Evolutionary conservation across 306 rosid species (phyloP).

Genomic region (Erythrophleum fordii): DNA sequence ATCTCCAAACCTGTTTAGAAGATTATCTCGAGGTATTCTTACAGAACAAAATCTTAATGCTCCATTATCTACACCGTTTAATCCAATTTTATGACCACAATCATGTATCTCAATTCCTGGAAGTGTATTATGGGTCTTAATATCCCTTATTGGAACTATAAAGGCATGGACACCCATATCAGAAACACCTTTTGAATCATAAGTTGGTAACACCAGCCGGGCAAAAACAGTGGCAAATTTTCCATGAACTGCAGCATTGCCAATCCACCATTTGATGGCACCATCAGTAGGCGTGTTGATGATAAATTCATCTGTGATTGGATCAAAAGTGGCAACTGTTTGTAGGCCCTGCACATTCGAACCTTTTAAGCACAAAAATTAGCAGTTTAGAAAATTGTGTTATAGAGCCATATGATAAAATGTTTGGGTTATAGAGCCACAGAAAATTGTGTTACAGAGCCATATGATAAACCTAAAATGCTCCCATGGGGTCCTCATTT

Average conservation of each 20-base stretch:
- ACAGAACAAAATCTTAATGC: slow-evolving; percentile 86
- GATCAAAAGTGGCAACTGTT: slow-evolving; percentile 87
- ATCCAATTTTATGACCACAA: slow-evolving; percentile 95
- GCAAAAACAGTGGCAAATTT: slow-evolving; percentile 95
- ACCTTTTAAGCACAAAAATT: slow-evolving; percentile 56
- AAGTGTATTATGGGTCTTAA: slow-evolving; percentile 85
- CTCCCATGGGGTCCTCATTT: background rate
- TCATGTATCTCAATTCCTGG: slow-evolving; percentile 95
- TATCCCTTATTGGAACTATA: slow-evolving; percentile 90
- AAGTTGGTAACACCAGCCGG: slow-evolving; percentile 71
- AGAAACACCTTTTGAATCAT: slow-evolving; percentile 63
- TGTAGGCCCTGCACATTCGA: slow-evolving; percentile 98
- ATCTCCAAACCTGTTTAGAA: slow-evolving; percentile 93
- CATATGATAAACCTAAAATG: background rate
- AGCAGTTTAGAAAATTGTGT: slow-evolving; percentile 25
- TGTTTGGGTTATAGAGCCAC: background rate
- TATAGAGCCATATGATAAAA: background rate
- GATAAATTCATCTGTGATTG: slow-evolving; percentile 77
- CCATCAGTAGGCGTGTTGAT: slow-evolving; percentile 93
- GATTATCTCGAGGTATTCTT: slow-evolving; percentile 93
- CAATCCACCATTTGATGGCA: slow-evolving; percentile 99
- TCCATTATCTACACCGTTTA: slow-evolving; percentile 97
- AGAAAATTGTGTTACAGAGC: slow-evolving; percentile 1
- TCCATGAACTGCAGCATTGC: slow-evolving; percentile 98
- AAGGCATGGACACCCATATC: slow-evolving; percentile 99